These are phyloP conservation scores for Agrocybe praecox DNA, from an alignment of 768 basidiomycete genomes.

Conservation along the genomic window DNA sequence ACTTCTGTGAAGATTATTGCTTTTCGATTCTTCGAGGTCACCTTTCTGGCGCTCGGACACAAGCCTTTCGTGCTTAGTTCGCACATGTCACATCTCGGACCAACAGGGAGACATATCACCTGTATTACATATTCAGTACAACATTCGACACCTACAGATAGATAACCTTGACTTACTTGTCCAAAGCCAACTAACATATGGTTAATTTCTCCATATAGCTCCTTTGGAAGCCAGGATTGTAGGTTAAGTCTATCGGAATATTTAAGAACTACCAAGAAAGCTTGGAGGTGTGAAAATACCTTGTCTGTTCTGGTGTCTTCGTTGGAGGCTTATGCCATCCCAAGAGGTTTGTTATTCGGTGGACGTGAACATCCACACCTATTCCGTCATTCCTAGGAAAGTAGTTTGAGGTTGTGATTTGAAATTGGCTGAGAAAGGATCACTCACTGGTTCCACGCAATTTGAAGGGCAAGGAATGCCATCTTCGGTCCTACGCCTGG, in stretches of 20 bases:
- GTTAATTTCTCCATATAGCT: conserved; percentile 76
- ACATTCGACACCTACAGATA: no score
- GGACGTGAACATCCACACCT: conserved; percentile 96
- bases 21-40: conserved; percentile 27
- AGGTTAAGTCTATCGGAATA: conserved; percentile 58
- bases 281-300: conserved; percentile 39
- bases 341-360: conserved; percentile 90
- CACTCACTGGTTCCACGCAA: conserved; percentile 80
- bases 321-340: conserved; percentile 91
- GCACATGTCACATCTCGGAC: conserved; percentile 68
- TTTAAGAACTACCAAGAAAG: no score
- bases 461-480: conserved; percentile 85
- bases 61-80: conserved; percentile 53
- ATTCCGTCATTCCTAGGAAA: conserved; percentile 77
- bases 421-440: background rate
- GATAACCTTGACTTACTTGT: conserved; percentile 49
- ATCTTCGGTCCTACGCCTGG: conserved; percentile 97
- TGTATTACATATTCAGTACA: conserved; percentile 23
- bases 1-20: conserved; percentile 17
- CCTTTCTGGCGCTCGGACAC: conserved; percentile 63
- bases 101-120: conserved; percentile 69
- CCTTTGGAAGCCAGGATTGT: conserved; percentile 82
- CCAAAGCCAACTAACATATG: conserved; percentile 84
- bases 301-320: conserved; percentile 85
- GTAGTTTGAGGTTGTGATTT: background rate